phyloP scores from a whole-genome alignment of 140 eudicot genomes.

The Erigeron philadelphicus region DNA sequence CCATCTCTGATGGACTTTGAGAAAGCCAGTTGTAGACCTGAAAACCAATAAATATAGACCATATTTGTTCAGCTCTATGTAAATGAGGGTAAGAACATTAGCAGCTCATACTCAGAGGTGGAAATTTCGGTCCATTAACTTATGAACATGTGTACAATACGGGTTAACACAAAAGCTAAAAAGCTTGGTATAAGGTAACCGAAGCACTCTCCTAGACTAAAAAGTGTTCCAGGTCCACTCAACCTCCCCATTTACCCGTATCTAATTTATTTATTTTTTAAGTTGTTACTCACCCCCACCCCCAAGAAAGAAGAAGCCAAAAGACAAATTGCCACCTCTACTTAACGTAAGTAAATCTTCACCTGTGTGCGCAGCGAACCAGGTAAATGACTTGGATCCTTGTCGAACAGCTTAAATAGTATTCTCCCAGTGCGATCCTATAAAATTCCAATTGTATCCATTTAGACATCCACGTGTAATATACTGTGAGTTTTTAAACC shows the following conservation, averaged over 20 bases:
- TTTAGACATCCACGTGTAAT: not conserved
- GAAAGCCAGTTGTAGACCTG: conserved; percentile 88
- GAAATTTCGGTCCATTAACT: not conserved
- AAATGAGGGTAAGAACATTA: not conserved
- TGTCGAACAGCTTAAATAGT: conserved; percentile 74
- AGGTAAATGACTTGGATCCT: conserved; percentile 94
- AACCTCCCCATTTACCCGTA: not conserved
- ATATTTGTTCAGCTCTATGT: not conserved
- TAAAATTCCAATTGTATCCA: conserved; percentile 1
- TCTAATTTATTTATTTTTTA: no score
- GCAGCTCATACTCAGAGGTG: not conserved
- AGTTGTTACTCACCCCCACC: not conserved
- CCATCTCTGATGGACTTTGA: conserved; percentile 87
- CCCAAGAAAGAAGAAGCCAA: no score
- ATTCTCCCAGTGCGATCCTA: conserved; percentile 90
- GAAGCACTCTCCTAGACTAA: no score
- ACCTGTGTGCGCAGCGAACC: conserved; percentile 76
- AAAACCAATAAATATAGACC: conserved; percentile 4
- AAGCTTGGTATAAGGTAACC: no score
- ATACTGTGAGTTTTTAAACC: not conserved
- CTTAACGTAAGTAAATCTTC: conserved; percentile 4
- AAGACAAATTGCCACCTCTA: not conserved
- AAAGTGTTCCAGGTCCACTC: not conserved
- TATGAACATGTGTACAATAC: not conserved
- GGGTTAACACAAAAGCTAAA: no score